Base-by-base conservation (phyloP, 2,329 filamentous ascomycete species). In the Microsporum audouinii region DNA sequence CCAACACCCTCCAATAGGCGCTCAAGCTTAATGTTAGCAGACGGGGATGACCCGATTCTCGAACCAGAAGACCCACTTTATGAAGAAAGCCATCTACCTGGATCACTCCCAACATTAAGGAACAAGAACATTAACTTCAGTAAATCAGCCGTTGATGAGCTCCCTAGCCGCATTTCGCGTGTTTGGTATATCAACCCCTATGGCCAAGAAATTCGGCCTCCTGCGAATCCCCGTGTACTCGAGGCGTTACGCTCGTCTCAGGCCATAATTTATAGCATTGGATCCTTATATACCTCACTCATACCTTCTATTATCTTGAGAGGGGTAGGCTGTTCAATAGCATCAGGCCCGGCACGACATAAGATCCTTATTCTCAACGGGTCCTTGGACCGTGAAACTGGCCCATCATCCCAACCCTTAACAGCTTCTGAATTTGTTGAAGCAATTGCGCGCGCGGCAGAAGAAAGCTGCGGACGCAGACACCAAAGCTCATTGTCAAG, bases 141-240 rank as follows among this genome's bases (percentile, higher is more conserved):
- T 69, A 97, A 97, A 75, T 78, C 69, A 1, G 84, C 88, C 63
- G 88, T 92, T 60, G 87, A 91, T 67, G 89, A 94, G 60, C 79
- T 97, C 0, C 82, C 89, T 0, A 81, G 87, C 0, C 82, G 89
- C 33, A 95, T 97, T 66, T 80, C 86, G 60, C 78, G 91, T 1
- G 81, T 97, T 36, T 97, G 91, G 90, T 97, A 97, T 77, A 97
- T 97, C 76, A 97, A 96, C 70, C 92, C 92, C 0, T 97, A 96
- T 72, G 92, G 92, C n/a, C 90, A 96, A 71, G 91, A 96, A 73
- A 96, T 97, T 66, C 84, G 86, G 17, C 88, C 91, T 0, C 82
- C 86, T 0, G 88, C 90, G 1, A 97, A 96, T 68, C 86, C 90
- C 0, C 85, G 89, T 58, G 89, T 92, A 0, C 68, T 95, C 0